Evolutionary conservation across 73 alveolate genomes (phyloP), one percentile per base, ranked within the genome.

Genomic region (Durusdinium trenchii): DNA sequence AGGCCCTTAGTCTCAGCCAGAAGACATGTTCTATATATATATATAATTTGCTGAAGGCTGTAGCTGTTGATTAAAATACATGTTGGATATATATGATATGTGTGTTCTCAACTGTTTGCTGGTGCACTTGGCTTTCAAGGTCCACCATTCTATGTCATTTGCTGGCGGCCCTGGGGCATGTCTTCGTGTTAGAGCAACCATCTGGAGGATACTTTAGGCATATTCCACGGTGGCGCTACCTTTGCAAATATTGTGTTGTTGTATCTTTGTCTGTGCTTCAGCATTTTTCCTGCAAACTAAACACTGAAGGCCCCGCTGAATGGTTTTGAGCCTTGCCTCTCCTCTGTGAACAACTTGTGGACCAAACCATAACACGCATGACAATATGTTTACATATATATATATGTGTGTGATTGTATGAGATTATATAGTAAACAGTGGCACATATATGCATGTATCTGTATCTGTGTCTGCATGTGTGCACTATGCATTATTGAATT

Each of bases 161-260:
- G n/a, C 48, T 54, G n/a, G 50, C 47, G n/a, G 95, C 95, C 18
- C 95, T 86, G 5, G 95, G 95, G 16, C 95, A 86, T n/a, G 5
- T 7, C 0, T 86, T 45, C 40, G 36, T 86, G 6, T 16, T 86
- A 16, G 95, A 86, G 47, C 95, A 86, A 47, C 95, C 95, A 30
- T 7, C 30, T 18, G 82, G 83, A 3, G 45, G 60, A 3, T 30
- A 38, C 9, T 86, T 47, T 36, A 20, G 95, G 20, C 32, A 5
- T 38, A 48, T 86, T 32, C 95, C 95, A 0, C 76, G 43, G 48
- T 86, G 95, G 95, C 40, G 95, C 1, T 86, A 7, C 67, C 60
- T 60, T 35, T 36, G 64, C 83, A 86, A 86, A 43, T 86, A 86
- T 48, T n/a, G 38, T n/a, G n/a, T n/a, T n/a, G n/a, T n/a, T n/a